Evolutionary conservation across 2,329 filamentous ascomycete genomes (phyloP).

Genomic region (Diplodia mutila): DNA sequence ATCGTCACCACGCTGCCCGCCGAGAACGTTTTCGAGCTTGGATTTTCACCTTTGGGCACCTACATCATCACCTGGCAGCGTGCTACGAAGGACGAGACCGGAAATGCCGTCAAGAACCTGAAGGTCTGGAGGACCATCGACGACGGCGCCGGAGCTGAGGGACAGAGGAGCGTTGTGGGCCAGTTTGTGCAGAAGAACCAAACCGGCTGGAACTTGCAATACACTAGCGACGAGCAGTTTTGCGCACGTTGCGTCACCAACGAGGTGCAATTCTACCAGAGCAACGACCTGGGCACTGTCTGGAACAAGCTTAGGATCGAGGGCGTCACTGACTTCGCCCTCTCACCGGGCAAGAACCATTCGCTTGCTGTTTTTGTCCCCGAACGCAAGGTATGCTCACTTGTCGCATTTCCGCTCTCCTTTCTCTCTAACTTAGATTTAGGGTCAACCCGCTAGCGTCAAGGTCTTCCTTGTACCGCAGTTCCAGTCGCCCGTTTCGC

Average conservation of each 20-base stretch:
- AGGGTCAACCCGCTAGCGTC: conserved; percentile 92
- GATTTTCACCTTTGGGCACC: conserved; percentile 89
- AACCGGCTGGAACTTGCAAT: conserved; percentile 96
- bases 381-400: conserved; percentile 77
- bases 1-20: conserved; percentile 75
- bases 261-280: conserved; percentile 96
- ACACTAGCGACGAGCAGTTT: conserved; percentile 89
- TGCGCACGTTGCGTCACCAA: conserved; percentile 95
- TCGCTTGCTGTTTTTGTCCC: conserved; percentile 94
- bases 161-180: conserved; percentile 74
- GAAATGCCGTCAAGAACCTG: conserved; percentile 92
- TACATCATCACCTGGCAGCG: conserved; percentile 98
- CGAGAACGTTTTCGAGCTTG: conserved; percentile 87
- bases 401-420: neutral
- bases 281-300: conserved; percentile 78
- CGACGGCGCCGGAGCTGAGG: conserved; percentile 61
- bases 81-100: conserved; percentile 86
- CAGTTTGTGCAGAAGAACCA: conserved; percentile 95
- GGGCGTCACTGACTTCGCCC: conserved; percentile 84
- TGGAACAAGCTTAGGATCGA: conserved; percentile 97
- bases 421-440: conserved; percentile 29
- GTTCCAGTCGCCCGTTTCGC: conserved; percentile 80
- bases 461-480: conserved; percentile 93
- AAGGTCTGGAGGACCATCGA: conserved; percentile 93
- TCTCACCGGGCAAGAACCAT: conserved; percentile 87